Evolutionary conservation across 306 rosid species (phyloP).

Genomic region (Lathyrus sativus): DNA sequence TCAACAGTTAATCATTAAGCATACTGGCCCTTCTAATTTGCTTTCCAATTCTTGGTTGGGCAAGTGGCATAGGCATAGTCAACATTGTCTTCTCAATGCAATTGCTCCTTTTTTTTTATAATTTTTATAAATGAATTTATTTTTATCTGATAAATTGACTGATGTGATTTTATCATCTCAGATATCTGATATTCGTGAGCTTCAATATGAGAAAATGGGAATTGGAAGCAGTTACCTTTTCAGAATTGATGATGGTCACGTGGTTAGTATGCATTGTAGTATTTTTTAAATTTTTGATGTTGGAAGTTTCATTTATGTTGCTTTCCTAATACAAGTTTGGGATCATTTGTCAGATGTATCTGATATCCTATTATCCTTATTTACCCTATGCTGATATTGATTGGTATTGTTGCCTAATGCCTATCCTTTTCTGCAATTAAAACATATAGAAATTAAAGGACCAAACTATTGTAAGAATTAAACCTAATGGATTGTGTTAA

Average conservation of each 20-base stretch:
- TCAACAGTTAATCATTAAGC: slow-evolving; percentile 29
- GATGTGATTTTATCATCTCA: slow-evolving; percentile 37
- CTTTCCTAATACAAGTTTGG: slow-evolving; percentile 16
- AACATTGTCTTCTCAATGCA: slow-evolving; percentile 9
- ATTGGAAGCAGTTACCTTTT: slow-evolving; percentile 98
- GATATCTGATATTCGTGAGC: slow-evolving; percentile 97
- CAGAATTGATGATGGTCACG: slow-evolving; percentile 95
- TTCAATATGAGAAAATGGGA: slow-evolving; percentile 90
- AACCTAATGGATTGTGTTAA: background rate
- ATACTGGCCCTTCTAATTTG: slow-evolving; percentile 1
- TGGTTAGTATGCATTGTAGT: slow-evolving; percentile 70
- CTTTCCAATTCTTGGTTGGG: slow-evolving; percentile 6
- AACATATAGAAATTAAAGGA: slow-evolving; percentile 14
- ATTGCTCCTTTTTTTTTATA: background rate
- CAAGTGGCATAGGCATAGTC: background rate
- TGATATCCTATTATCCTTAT: slow-evolving; percentile 13
- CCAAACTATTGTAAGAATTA: slow-evolving; percentile 7
- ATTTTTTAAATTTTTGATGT: slow-evolving; percentile 18
- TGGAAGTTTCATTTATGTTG: background rate
- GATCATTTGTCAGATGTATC: slow-evolving; percentile 10
- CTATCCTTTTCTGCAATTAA: slow-evolving; percentile 13
- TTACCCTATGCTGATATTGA: slow-evolving; percentile 24
- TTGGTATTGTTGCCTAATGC: slow-evolving; percentile 17
- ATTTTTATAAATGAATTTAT: background rate
- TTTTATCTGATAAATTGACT: background rate